These are phyloP conservation scores for Kregervanrija pseudodelftensis DNA, from an alignment of 805 yeast species.

Conservation along the genomic window DNA sequence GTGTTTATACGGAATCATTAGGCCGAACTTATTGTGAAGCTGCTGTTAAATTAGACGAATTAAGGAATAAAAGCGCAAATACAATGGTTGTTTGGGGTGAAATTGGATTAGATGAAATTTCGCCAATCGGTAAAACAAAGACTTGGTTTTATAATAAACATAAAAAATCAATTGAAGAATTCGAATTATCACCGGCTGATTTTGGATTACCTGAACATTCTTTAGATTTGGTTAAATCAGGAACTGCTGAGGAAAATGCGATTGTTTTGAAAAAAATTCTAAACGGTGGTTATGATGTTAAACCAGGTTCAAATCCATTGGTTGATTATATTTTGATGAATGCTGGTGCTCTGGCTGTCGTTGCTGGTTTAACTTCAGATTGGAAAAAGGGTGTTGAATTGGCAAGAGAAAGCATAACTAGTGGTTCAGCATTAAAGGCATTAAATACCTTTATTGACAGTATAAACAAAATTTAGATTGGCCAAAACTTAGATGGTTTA, in stretches of 20 bases:
- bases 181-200: slow-evolving; percentile 55
- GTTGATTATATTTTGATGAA: slow-evolving; percentile 89
- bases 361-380: slow-evolving; percentile 55
- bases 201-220: slow-evolving; percentile 76
- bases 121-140: slow-evolving; percentile 78
- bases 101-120: slow-evolving; percentile 86
- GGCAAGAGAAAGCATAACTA: slow-evolving; percentile 60
- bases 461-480: slow-evolving; percentile 14
- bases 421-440: slow-evolving; percentile 61
- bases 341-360: slow-evolving; percentile 78
- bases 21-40: slow-evolving; percentile 86
- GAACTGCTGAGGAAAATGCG: slow-evolving; percentile 87
- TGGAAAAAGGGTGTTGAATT: slow-evolving; percentile 75
- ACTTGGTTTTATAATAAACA: slow-evolving; percentile 57
- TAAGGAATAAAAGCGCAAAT: slow-evolving; percentile 33
- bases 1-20: slow-evolving; percentile 74
- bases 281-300: slow-evolving; percentile 34
- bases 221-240: slow-evolving; percentile 62
- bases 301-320: slow-evolving; percentile 51
- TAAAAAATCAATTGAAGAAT: slow-evolving; percentile 36
- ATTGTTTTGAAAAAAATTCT: slow-evolving; percentile 38
- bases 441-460: slow-evolving; percentile 47
- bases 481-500: not conserved
- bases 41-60: slow-evolving; percentile 52
- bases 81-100: slow-evolving; percentile 93